Evolutionary conservation across 495 filamentous ascomycete species (phyloP), one percentile per base, ranked within the genome.

Genomic region (Tuber umbilicatum): DNA sequence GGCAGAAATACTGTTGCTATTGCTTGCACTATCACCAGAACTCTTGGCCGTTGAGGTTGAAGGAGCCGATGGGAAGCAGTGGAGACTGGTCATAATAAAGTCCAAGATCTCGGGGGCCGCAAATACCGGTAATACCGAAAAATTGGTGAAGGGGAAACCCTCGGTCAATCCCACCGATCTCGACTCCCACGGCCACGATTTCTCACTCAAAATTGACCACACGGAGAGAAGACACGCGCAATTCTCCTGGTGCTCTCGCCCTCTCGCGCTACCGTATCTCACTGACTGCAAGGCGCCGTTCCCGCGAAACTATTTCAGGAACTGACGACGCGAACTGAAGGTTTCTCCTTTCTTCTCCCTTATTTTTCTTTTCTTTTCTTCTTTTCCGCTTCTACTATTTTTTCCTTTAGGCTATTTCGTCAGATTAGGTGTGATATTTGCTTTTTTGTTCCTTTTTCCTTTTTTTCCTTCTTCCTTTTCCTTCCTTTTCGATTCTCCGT

Each of bases 1-100:
- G 50, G 50, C 7, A 55, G 50, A 9, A n/a, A 1, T n/a, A 12
- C 50, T 55, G 9, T 55, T 55, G 47, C 47, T n/a, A 55, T 55
- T 55, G 17, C 50, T 12, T n/a, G n/a, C 50, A n/a, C 23, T n/a
- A 14, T 10, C n/a, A 55, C 50, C 50, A 14, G 50, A 27, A 27
- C 50, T 27, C 50, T 55, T 55, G 14, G n/a, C 50, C n/a, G 50
- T 55, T 55, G n/a, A 23, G n/a, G n/a, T 27, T 27, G 55, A 64
- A 64, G 55, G 55, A 64, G 55, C 55, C 0, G 55, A 64, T 31
- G 55, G 17, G 31, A 64, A 64, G 55, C 12, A 31, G 55, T 31
- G 55, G 55, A 31, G 55, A 31, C 55, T 64, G 55, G 55, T 64
- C 55, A 64, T 64, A 64, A 64, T 64, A 64, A 64, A 64, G 55